These are phyloP conservation scores for Arctium lappa DNA, from an alignment of 129 eudicot genomes.

Conservation along the genomic window DNA sequence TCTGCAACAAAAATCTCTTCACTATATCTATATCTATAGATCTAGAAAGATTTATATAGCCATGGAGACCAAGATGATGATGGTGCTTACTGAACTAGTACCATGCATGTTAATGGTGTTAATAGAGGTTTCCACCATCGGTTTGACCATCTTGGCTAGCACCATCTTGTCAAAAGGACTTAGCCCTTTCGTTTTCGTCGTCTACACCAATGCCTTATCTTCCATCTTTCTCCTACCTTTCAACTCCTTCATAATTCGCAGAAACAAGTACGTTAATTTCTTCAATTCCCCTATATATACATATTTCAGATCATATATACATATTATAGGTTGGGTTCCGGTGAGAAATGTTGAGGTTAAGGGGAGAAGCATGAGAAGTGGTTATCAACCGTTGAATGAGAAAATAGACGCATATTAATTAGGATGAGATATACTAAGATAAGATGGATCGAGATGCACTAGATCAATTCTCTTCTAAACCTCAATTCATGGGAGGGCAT, in stretches of 20 bases:
- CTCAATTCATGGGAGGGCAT: too few species aligned
- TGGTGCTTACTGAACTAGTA: conserved; percentile 22
- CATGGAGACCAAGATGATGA: conserved; percentile 25
- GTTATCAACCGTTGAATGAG: too few species aligned
- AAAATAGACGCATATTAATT: too few species aligned
- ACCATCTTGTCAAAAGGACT: conserved; percentile 58
- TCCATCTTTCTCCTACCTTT: conserved; percentile 61
- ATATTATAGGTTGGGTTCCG: too few species aligned
- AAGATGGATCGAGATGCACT: too few species aligned
- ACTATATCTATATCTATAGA: conserved; percentile 7
- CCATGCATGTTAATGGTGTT: conserved; percentile 50
- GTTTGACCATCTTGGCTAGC: conserved; percentile 63
- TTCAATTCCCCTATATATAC: not conserved
- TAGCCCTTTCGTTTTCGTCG: conserved; percentile 75
- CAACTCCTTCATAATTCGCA: conserved; percentile 31
- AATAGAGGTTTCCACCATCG: conserved; percentile 62
- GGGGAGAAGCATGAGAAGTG: too few species aligned
- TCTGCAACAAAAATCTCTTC: conserved; percentile 28
- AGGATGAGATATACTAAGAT: too few species aligned
- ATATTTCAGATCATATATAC: not conserved
- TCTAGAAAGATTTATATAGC: conserved; percentile 1
- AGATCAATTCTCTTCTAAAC: too few species aligned
- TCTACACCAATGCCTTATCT: conserved; percentile 62
- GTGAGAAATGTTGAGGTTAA: too few species aligned
- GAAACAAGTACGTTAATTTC: conserved; percentile 23